Conservation (phyloP, 177 flowering plant genomes). For the Vitis hybrid region DNA sequence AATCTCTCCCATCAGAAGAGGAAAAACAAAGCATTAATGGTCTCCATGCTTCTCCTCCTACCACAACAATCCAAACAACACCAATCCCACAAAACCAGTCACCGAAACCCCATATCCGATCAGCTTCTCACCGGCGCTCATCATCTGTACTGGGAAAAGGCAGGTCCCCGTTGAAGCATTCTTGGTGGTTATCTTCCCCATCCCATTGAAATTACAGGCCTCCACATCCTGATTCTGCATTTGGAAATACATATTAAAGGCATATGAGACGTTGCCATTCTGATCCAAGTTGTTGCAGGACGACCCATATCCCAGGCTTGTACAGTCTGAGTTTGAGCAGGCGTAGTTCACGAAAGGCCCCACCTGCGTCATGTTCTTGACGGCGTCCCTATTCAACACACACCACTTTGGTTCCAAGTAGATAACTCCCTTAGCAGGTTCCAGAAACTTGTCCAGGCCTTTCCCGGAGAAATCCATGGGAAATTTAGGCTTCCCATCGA, state of each 20-base stretch:
- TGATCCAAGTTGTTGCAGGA: slow-evolving; percentile 39
- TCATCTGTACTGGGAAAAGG: slow-evolving; percentile 53
- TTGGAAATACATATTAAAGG: slow-evolving; percentile 62
- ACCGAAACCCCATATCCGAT: neutral
- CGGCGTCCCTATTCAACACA: slow-evolving; percentile 22
- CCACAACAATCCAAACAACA: slow-evolving; percentile 9
- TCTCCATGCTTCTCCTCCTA: neutral
- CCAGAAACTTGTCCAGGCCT: slow-evolving; percentile 29
- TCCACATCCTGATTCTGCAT: slow-evolving; percentile 43
- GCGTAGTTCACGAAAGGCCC: slow-evolving; percentile 35
- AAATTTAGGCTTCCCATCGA: slow-evolving; percentile 67
- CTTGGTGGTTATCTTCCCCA: slow-evolving; percentile 34
- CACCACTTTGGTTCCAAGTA: slow-evolving; percentile 55
- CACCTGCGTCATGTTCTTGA: neutral
- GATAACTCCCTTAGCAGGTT: slow-evolving; percentile 49
- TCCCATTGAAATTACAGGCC: slow-evolving; percentile 57
- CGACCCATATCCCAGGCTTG: slow-evolving; percentile 37
- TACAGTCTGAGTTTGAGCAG: slow-evolving; percentile 52
- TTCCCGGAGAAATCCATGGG: slow-evolving; percentile 49
- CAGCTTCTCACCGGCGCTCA: slow-evolving; percentile 22
- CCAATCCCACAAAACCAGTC: neutral
- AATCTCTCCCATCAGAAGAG: too few relatives aligned
- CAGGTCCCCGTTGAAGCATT: slow-evolving; percentile 41
- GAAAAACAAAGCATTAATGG: too few relatives aligned
- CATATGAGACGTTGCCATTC: slow-evolving; percentile 45